Conservation (phyloP, 345 rosid genomes). For the Clausena lansium region DNA sequence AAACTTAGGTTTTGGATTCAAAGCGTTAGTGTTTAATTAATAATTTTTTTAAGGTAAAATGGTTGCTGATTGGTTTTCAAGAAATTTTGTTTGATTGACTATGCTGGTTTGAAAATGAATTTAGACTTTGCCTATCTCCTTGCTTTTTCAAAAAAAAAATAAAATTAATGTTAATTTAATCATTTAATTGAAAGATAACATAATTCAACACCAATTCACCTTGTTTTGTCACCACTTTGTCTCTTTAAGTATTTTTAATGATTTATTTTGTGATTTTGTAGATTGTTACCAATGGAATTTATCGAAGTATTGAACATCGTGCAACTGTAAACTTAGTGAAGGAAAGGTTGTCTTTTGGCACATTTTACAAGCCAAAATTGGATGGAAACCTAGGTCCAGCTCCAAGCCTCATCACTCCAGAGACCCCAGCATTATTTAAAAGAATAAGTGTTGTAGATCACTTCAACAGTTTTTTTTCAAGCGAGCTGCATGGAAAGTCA, state of each 20-base stretch:
- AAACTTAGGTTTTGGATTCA: no score
- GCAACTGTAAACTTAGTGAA: constrained; percentile 15
- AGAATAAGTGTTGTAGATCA: constrained; percentile 7
- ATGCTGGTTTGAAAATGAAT: no score
- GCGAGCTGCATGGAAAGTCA: constrained; percentile 15
- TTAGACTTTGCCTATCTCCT: no score
- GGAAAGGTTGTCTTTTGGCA: constrained; percentile 15
- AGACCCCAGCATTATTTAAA: constrained; percentile 17
- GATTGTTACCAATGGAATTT: constrained; percentile 25
- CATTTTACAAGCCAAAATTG: not conserved
- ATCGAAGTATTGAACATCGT: constrained; percentile 26
- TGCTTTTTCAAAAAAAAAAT: no score
- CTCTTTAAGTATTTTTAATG: not conserved
- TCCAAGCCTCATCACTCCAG: not conserved
- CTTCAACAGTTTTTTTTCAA: constrained; percentile 11
- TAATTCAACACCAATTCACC: no score
- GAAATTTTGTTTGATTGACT: no score
- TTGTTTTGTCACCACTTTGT: no score
- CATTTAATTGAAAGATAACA: no score
- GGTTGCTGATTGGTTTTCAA: no score
- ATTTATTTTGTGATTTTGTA: not conserved
- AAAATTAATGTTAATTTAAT: no score
- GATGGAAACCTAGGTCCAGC: not conserved
- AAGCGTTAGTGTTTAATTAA: no score
- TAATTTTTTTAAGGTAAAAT: no score